phyloP scores from a whole-genome alignment of 2,329 filamentous ascomycete genomes.

The Colletotrichum costaricense region DNA sequence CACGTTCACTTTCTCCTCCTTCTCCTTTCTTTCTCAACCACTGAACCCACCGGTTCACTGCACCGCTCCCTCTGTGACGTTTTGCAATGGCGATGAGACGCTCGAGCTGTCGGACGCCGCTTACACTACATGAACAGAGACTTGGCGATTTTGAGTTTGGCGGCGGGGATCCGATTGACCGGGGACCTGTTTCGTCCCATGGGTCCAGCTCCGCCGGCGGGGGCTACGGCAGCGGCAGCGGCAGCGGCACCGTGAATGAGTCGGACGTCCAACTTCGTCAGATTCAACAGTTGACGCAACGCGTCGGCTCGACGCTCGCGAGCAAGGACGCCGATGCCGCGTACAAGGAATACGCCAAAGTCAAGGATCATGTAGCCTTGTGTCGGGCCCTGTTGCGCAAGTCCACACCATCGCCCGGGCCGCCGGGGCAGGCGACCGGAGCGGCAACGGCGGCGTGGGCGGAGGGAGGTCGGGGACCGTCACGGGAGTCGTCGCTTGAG shows the following conservation, averaged over 20 bases:
- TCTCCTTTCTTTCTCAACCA: neutral
- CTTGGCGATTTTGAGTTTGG: neutral
- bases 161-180: neutral
- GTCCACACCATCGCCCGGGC: neutral
- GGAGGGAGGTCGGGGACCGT: neutral
- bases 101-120: neutral
- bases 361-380: slow-evolving; percentile 39
- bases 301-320: slow-evolving; percentile 47
- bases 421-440: neutral
- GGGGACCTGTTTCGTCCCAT: neutral
- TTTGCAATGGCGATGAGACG: neutral
- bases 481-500: neutral
- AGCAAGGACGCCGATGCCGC: slow-evolving; percentile 54
- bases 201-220: slow-evolving; percentile 40
- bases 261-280: slow-evolving; percentile 49
- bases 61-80: neutral
- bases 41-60: too few relatives aligned
- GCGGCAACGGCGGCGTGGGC: neutral
- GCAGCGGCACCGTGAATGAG: slow-evolving; percentile 38
- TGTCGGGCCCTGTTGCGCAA: slow-evolving; percentile 5
- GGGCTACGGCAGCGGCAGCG: too few relatives aligned
- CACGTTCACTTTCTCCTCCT: neutral
- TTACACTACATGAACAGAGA: slow-evolving; percentile 3
- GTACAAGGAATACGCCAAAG: slow-evolving; percentile 56
- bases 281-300: slow-evolving; percentile 48